Percentiles rank a stretch among this genome's conserved stretches.
Conservation (phyloP, 352 stramenopile genomes). For the Phytophthora melonis region DNA sequence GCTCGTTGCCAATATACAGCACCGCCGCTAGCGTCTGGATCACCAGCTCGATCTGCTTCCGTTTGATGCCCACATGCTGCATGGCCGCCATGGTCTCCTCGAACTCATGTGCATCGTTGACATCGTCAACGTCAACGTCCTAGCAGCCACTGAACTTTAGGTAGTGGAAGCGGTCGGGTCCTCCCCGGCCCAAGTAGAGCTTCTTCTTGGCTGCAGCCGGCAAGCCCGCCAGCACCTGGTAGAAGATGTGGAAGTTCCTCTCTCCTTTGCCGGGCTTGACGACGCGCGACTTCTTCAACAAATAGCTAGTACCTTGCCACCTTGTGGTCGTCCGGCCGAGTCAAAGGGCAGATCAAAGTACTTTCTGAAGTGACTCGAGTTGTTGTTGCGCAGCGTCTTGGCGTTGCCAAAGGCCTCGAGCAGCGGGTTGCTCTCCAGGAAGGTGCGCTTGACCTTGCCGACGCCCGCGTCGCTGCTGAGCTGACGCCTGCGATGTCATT, state of each 20-base stretch:
- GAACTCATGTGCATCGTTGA: slow-evolving; percentile 92
- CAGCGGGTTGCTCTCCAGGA: slow-evolving; percentile 96
- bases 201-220: slow-evolving; percentile 64
- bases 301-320: slow-evolving; percentile 94
- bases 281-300: slow-evolving; percentile 93
- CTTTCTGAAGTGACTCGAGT: slow-evolving; percentile 96
- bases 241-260: slow-evolving; percentile 97
- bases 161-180: slow-evolving; percentile 87
- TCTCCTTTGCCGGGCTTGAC: slow-evolving; percentile 89
- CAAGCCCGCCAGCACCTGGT: slow-evolving; percentile 90
- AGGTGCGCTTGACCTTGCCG: slow-evolving; percentile 90
- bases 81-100: slow-evolving; percentile 88
- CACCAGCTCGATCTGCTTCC: slow-evolving; percentile 91
- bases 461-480: slow-evolving; percentile 82
- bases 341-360: slow-evolving; percentile 96
- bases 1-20: slow-evolving; percentile 82
- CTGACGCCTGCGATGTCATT: slow-evolving; percentile 91
- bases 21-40: slow-evolving; percentile 85
- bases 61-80: slow-evolving; percentile 90
- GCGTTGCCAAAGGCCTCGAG: slow-evolving; percentile 97
- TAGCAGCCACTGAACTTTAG: slow-evolving; percentile 91
- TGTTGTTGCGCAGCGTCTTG: slow-evolving; percentile 96
- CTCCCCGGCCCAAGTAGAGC: slow-evolving; percentile 71
- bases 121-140: slow-evolving; percentile 89
- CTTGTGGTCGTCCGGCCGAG: slow-evolving; percentile 76